Evolutionary conservation across 2,329 filamentous ascomycete species (phyloP).

Genomic region (Fonsecaea pedrosoi): DNA sequence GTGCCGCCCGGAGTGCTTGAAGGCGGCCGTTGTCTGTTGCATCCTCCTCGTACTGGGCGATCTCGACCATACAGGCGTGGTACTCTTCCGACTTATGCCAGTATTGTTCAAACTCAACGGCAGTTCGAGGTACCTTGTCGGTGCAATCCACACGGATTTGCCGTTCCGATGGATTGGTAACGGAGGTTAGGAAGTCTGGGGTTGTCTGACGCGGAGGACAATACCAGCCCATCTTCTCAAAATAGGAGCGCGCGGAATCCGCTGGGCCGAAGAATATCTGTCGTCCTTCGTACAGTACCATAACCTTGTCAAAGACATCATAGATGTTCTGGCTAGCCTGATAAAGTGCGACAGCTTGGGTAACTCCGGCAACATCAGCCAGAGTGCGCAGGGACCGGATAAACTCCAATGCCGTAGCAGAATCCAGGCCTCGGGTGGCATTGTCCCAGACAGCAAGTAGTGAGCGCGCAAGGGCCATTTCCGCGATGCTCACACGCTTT

Average conservation of each 20-base stretch:
- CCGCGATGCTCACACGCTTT: conserved; percentile 73
- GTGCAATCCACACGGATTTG: conserved; percentile 52
- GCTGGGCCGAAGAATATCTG: conserved; percentile 70
- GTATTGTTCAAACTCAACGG: conserved; percentile 59
- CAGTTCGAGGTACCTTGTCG: conserved; percentile 53
- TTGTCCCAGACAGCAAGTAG: conserved; percentile 62
- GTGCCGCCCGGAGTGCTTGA: conserved; percentile 59
- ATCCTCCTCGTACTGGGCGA: conserved; percentile 61
- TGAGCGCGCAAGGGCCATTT: conserved; percentile 50
- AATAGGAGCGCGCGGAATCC: conserved; percentile 65
- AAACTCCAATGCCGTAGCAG: conserved; percentile 65
- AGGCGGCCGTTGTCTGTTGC: conserved; percentile 58
- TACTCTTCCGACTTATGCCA: conserved; percentile 26
- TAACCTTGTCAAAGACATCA: conserved; percentile 72
- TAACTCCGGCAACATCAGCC: conserved; percentile 57
- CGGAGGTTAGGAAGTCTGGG: conserved; percentile 70
- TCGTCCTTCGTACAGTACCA: conserved; percentile 70
- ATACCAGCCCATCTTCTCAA: conserved; percentile 69
- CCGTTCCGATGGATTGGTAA: conserved; percentile 63
- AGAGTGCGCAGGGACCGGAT: conserved; percentile 58
- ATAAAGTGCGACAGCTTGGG: conserved; percentile 64
- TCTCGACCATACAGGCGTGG: conserved; percentile 47
- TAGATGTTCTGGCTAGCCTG: conserved; percentile 59
- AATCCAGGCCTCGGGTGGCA: conserved; percentile 59
- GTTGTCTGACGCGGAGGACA: conserved; percentile 68